Evolutionary conservation across 2,329 filamentous ascomycete species (phyloP), one percentile per base, ranked within the genome.

Genomic region (Endothia cerciana): DNA sequence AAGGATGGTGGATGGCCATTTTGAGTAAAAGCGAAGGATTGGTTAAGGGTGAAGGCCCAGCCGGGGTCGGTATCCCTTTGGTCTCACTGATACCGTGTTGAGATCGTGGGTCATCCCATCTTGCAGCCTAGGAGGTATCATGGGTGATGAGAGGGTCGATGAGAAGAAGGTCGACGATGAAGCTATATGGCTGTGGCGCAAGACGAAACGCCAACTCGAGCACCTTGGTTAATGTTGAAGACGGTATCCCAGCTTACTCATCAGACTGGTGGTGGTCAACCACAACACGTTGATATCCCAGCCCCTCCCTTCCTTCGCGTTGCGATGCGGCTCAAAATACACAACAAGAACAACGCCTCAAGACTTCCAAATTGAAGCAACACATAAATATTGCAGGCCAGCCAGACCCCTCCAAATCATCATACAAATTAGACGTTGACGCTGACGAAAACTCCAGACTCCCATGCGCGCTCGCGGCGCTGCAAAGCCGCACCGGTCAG

Each of bases 361-460:
- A 13, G n/a, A 25, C 33, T 10, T 36, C 22, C 22, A 28, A 10
- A 22, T 8, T n/a, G 28, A 19, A 4, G 13, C 10, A 51, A 4
- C 13, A 30, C 13, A 15, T 51, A 8, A 28, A 13, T 13, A 7
- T 11, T 15, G 45, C 22, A 22, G 28, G 8, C 19, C 5, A 8
- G n/a, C n/a, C 43, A 22, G 17, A 3, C 6, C 19, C n/a, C 19
- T 22, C 19, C 43, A 45, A 17, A 22, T n/a, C n/a, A n/a, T n/a
- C 43, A 10, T 8, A 45, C 3, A 45, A 43, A 49, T 2, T 6
- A 49, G 45, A 49, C 1, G 11, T 28, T 53, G 33, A n/a, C 36
- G 58, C 63, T 67, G 63, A 67, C 63, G 47, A 49, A 36, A n/a
- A 36, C 6, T 40, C 4, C 22, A 67, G 63, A 30, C 17, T 30